A percentile compares a stretch with the other conserved stretches of the same genome.
These are phyloP conservation scores for Chlorella variabilis DNA, from an alignment of 163 green algal genomes.

Conservation along the genomic window DNA sequence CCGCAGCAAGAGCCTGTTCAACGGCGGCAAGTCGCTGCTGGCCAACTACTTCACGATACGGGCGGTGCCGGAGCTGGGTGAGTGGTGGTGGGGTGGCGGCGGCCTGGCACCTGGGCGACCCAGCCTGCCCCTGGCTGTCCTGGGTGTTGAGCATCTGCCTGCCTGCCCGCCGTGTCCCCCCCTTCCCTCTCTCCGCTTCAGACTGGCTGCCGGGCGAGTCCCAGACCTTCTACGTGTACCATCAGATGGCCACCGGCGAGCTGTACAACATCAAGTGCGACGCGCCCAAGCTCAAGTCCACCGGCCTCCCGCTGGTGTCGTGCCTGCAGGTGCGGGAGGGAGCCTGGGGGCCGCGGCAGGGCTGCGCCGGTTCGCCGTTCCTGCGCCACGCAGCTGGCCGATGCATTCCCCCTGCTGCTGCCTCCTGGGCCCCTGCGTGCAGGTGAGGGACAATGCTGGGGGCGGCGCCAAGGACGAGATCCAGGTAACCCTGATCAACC, in stretches of 20 bases:
- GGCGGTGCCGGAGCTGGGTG: slow-evolving; percentile 16
- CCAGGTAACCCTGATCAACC: slow-evolving; percentile 39
- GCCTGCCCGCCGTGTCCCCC: background rate
- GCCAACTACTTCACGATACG: slow-evolving; percentile 30
- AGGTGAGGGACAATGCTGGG: slow-evolving; percentile 25
- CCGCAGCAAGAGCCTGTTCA: slow-evolving; percentile 28
- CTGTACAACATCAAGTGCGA: slow-evolving; percentile 47
- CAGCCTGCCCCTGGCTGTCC: background rate
- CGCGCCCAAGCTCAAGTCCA: background rate
- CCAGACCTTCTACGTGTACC: slow-evolving; percentile 26
- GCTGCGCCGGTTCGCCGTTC: too few relatives aligned
- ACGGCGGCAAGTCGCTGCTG: slow-evolving; percentile 37
- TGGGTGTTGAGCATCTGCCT: background rate
- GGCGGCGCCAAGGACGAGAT: slow-evolving; percentile 23
- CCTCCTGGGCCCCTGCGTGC: background rate
- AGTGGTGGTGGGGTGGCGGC: too few relatives aligned
- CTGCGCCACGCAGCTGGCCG: background rate
- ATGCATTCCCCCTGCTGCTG: background rate
- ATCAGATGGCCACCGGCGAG: slow-evolving; percentile 37
- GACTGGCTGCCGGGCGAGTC: slow-evolving; percentile 30
- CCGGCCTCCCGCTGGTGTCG: slow-evolving; percentile 3
- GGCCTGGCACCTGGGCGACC: too few relatives aligned
- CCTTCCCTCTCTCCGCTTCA: too few relatives aligned
- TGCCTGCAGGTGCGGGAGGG: slow-evolving; percentile 16
- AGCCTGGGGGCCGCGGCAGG: too few relatives aligned